Percentiles rank a stretch among this genome's conserved stretches.
These are phyloP conservation scores for Diaporthe sp. DNA, from an alignment of 2,329 filamentous ascomycete genomes.

Conservation along the genomic window DNA sequence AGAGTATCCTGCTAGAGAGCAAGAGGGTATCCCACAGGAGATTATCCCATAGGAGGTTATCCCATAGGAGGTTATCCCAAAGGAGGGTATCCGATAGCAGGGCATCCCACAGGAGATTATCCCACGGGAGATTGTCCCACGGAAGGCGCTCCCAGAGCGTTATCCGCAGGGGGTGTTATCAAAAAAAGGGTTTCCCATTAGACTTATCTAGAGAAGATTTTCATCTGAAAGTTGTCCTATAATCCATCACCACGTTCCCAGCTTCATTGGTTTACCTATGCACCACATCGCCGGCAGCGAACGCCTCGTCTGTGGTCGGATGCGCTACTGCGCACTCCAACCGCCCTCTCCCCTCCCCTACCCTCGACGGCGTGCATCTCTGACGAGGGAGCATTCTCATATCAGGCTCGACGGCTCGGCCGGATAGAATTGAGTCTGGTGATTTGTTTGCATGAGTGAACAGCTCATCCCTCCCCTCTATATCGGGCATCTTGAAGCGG, in stretches of 20 bases:
- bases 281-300: constrained; percentile 16
- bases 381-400: constrained; percentile 14
- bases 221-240: background rate
- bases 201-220: too few species aligned
- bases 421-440: constrained; percentile 19
- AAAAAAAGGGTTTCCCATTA: too few species aligned
- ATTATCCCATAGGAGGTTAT: background rate
- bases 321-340: constrained; percentile 9
- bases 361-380: background rate
- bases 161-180: too few species aligned
- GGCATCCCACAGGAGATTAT: too few species aligned
- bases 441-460: constrained; percentile 33
- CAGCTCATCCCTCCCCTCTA: constrained; percentile 34
- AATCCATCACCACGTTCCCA: background rate
- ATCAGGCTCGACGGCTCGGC: constrained; percentile 24
- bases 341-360: background rate
- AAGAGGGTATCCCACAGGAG: background rate
- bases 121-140: too few species aligned
- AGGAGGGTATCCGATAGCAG: too few species aligned
- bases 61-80: background rate
- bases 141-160: background rate
- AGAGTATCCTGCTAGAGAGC: background rate
- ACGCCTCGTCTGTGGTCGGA: background rate
- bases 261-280: background rate
- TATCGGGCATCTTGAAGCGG: constrained; percentile 40